Base-by-base conservation (phyloP, 495 filamentous ascomycete genomes). In the Bryoglossum gracile region DNA sequence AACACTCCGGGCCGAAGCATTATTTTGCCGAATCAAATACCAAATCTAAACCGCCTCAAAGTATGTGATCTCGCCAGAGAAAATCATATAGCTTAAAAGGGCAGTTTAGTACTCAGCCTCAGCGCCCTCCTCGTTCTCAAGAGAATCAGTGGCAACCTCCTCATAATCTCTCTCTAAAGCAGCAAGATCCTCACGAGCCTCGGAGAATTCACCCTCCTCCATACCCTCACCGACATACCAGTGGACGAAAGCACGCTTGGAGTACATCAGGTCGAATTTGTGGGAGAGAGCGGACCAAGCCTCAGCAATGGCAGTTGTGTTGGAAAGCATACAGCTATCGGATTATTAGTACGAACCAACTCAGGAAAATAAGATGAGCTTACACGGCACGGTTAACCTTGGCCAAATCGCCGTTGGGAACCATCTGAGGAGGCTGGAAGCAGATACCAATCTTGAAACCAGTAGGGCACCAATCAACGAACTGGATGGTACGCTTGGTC, bases 201-300 rank as follows among this genome's bases (percentile, higher is more conserved):
- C 92, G 40, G 88, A 94, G 78, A 98, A 98, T 70, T 98, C 92
- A 65, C 92, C 92, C 71, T 98, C 92, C 77, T 98, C 92, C 92
- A 98, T 98, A 81, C 92, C 92, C 78, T 98, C 92, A 73, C 92
- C 92, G 66, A 98, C 92, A 62, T 98, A 98, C 92, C 92, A 98
- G 73, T 98, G 92, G 43, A 98, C 92, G 74, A 98, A 98, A 47
- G 92, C 92, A 71, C 92, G 92, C 82, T 98, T 98, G 66, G 90
- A 90, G 80, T 97, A 97, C 92, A 98, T 98, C 65, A 98, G 89
- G 60, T 98, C 92, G 73, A 98, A 98, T 73, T 98, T 98, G 80
- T 86, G 84, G 47, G 91, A 94, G 43, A 98, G 84, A 60, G 91
- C 87, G 40, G 89, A 88, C 92, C 92, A 98, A 48, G 92, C 92